Evolutionary conservation across 108 stramenopile species (phyloP).

Genomic region (Schizochytrium sp.): DNA sequence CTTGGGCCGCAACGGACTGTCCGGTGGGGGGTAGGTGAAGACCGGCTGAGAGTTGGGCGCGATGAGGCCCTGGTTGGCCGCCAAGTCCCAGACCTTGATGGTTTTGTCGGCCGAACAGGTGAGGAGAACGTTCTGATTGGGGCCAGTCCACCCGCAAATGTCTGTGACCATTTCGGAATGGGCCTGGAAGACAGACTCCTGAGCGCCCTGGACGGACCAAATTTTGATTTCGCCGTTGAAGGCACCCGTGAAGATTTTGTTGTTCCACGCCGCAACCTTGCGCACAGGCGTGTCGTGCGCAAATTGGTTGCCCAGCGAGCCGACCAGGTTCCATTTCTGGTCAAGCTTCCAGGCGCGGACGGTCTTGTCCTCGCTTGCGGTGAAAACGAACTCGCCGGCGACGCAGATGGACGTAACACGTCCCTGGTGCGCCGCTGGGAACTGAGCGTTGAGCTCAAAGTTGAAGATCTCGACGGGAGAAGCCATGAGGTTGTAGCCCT

Average conservation of each 20-base stretch:
- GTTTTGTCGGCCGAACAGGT: neutral
- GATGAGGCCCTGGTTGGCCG: neutral
- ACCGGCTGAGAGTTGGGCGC: neutral
- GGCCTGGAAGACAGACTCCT: neutral
- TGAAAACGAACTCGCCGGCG: neutral
- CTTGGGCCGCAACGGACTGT: neutral
- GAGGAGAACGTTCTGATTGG: neutral
- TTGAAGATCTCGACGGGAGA: neutral
- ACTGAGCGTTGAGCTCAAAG: slow-evolving; percentile 9
- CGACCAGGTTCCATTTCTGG: neutral
- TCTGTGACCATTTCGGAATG: neutral
- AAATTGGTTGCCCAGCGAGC: neutral
- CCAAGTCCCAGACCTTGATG: slow-evolving; percentile 9
- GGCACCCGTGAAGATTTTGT: neutral
- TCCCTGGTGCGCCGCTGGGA: neutral
- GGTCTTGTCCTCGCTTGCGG: neutral
- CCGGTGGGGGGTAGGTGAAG: neutral
- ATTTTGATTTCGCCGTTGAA: slow-evolving; percentile 15
- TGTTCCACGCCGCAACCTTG: neutral
- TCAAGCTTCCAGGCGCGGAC: slow-evolving; percentile 5
- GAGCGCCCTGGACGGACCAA: neutral
- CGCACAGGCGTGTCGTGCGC: neutral
- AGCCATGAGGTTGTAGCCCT: neutral
- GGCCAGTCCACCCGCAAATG: neutral
- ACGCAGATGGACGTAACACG: neutral